A percentile compares a stretch with the other conserved stretches of the same genome.
Evolutionary conservation across 2,329 filamentous ascomycete genomes (phyloP).

Genomic region (Acrocalymma vagum): DNA sequence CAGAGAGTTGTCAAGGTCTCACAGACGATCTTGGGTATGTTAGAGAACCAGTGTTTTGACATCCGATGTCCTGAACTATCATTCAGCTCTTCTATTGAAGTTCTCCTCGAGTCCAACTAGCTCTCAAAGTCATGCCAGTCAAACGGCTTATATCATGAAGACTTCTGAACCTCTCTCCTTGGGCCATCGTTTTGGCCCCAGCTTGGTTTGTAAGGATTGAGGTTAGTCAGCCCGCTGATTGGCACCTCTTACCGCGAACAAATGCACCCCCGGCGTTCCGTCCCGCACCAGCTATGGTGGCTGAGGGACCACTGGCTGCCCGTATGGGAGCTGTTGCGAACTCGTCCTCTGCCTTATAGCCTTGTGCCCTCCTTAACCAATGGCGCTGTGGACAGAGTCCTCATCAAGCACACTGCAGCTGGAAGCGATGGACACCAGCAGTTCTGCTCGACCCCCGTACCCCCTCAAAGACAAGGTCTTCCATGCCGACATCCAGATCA

Average conservation of each 20-base stretch:
- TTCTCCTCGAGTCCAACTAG: too few species aligned
- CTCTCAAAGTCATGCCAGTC: too few species aligned
- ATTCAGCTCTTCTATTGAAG: too few species aligned
- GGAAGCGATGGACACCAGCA: constrained; percentile 23
- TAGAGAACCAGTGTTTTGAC: too few species aligned
- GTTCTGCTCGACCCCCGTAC: constrained; percentile 22
- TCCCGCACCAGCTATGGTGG: constrained; percentile 34
- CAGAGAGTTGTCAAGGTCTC: too few species aligned
- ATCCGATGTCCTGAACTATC: too few species aligned
- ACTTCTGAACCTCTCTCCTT: too few species aligned
- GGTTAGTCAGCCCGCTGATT: constrained; percentile 20
- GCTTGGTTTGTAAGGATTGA: constrained; percentile 9
- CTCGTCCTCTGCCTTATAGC: constrained; percentile 19
- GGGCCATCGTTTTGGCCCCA: constrained; percentile 31
- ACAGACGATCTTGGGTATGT: too few species aligned
- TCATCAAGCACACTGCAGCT: constrained; percentile 13
- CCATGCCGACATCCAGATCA: constrained; percentile 34
- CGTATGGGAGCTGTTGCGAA: constrained; percentile 27
- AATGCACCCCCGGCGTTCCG: too few species aligned
- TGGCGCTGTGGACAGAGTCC: constrained; percentile 16
- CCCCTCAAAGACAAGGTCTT: constrained; percentile 28
- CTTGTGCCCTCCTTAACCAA: constrained; percentile 15
- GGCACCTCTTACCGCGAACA: too few species aligned
- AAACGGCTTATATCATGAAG: too few species aligned
- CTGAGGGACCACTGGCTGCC: constrained; percentile 25